Evolutionary conservation across 2,329 filamentous ascomycete species (phyloP).

Genomic region (Dactylella cylindrospora): DNA sequence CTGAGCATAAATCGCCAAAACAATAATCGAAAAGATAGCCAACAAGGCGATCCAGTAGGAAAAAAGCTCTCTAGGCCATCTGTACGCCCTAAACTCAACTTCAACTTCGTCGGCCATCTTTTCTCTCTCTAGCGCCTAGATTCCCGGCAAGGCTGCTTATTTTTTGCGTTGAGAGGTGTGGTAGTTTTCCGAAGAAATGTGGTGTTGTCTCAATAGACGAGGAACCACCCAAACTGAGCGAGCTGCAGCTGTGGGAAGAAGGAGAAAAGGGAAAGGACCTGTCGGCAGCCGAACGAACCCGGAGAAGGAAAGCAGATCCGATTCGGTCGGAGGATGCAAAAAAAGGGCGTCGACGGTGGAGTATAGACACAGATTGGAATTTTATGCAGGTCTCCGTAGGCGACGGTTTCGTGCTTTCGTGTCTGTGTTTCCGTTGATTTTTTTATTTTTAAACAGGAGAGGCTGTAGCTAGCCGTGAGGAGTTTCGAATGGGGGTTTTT

Average conservation of each 20-base stretch:
- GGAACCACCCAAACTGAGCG: no score
- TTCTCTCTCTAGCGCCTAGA: no score
- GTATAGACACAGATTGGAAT: neutral
- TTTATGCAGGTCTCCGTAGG: neutral
- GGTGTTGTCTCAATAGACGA: constrained; percentile 41
- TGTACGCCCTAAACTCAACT: constrained; percentile 37
- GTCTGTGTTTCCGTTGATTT: neutral
- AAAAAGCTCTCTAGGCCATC: constrained; percentile 36
- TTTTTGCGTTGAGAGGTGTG: neutral
- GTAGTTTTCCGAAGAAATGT: constrained; percentile 1
- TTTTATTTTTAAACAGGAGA: neutral
- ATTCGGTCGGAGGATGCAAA: constrained; percentile 34
- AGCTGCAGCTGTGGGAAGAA: no score
- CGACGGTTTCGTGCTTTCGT: neutral
- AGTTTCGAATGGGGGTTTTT: neutral
- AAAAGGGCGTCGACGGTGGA: neutral
- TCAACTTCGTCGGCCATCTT: constrained; percentile 39
- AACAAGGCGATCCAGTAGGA: constrained; percentile 29
- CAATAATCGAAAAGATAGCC: constrained; percentile 36
- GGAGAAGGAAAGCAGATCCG: no score
- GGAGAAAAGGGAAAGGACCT: no score
- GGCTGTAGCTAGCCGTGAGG: neutral
- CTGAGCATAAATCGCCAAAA: constrained; percentile 37
- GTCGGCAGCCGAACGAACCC: no score
- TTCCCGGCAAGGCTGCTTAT: no score